phyloP scores from a whole-genome alignment of 2,329 filamentous ascomycete species.

The Penicillium sp. region DNA sequence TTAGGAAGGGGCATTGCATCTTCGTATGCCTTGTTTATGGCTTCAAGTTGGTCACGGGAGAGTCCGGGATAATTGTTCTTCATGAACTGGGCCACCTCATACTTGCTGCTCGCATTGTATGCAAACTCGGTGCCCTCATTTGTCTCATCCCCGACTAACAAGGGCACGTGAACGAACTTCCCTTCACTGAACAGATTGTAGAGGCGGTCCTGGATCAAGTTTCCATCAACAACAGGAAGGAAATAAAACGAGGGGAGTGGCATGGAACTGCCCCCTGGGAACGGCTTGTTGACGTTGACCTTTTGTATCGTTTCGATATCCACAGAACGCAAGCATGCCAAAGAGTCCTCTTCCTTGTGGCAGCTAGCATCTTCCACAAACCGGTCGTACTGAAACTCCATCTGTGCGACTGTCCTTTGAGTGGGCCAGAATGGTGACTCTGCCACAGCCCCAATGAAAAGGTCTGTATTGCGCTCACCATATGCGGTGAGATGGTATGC shows the following conservation, averaged over 20 bases:
- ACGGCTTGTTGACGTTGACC: constrained; percentile 41
- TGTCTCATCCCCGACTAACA: constrained; percentile 50
- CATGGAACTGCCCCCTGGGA: constrained; percentile 36
- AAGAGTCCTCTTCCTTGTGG: constrained; percentile 32
- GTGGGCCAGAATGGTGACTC: constrained; percentile 51
- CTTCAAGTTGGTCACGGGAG: constrained; percentile 46
- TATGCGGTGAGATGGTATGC: constrained; percentile 53
- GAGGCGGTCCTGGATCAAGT: constrained; percentile 51
- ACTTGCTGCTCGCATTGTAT: constrained; percentile 44
- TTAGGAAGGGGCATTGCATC: constrained; percentile 28
- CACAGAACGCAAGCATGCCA: constrained; percentile 47
- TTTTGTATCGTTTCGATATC: constrained; percentile 43
- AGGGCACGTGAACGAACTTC: constrained; percentile 54
- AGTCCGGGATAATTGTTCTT: constrained; percentile 56
- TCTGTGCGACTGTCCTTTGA: constrained; percentile 45
- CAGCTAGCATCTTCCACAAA: constrained; percentile 47
- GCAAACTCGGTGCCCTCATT: constrained; percentile 49
- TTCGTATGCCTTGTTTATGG: constrained; percentile 55
- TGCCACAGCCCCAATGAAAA: constrained; percentile 50
- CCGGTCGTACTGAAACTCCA: constrained; percentile 49
- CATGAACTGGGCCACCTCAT: constrained; percentile 53
- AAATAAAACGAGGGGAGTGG: constrained; percentile 52
- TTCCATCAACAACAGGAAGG: constrained; percentile 54
- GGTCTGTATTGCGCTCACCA: constrained; percentile 45
- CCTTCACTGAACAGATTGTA: constrained; percentile 51